These are phyloP conservation scores for Chrysoporthe austroafricana DNA, from an alignment of 2,329 filamentous ascomycete species.

Conservation along the genomic window DNA sequence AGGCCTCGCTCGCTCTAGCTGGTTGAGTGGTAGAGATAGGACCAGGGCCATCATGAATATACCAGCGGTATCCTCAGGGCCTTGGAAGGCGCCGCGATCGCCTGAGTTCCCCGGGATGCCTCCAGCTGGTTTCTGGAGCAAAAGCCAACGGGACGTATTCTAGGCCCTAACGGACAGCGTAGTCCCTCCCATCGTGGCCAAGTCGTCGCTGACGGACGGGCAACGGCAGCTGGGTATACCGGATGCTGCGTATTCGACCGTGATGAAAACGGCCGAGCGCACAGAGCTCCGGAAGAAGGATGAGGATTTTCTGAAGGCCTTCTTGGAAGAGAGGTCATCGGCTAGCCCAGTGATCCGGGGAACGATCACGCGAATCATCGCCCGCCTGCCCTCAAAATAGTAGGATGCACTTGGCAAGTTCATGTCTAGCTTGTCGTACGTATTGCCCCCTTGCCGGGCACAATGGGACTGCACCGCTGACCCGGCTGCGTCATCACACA, in stretches of 20 bases:
- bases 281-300: slow-evolving; percentile 45
- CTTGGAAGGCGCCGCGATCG: slow-evolving; percentile 23
- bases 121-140: slow-evolving; percentile 45
- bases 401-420: slow-evolving; percentile 44
- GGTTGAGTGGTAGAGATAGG: neutral
- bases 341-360: slow-evolving; percentile 57
- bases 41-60: neutral
- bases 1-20: neutral
- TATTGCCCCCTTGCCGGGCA: neutral
- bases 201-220: slow-evolving; percentile 43
- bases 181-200: slow-evolving; percentile 60
- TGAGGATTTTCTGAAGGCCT: slow-evolving; percentile 52
- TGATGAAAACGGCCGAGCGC: slow-evolving; percentile 45
- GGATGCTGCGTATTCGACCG: slow-evolving; percentile 53
- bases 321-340: slow-evolving; percentile 56
- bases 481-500: slow-evolving; percentile 37
- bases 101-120: slow-evolving; percentile 36
- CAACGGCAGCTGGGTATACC: slow-evolving; percentile 50
- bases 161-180: slow-evolving; percentile 61
- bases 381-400: slow-evolving; percentile 38
- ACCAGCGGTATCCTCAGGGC: slow-evolving; percentile 17
- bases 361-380: slow-evolving; percentile 49
- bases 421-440: slow-evolving; percentile 48
- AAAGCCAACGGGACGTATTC: slow-evolving; percentile 58
- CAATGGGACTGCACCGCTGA: no score